A percentile compares a stretch with the other conserved stretches of the same genome.
phyloP scores from a whole-genome alignment of 106 monocot species.

The Amphibolis antarctica region DNA sequence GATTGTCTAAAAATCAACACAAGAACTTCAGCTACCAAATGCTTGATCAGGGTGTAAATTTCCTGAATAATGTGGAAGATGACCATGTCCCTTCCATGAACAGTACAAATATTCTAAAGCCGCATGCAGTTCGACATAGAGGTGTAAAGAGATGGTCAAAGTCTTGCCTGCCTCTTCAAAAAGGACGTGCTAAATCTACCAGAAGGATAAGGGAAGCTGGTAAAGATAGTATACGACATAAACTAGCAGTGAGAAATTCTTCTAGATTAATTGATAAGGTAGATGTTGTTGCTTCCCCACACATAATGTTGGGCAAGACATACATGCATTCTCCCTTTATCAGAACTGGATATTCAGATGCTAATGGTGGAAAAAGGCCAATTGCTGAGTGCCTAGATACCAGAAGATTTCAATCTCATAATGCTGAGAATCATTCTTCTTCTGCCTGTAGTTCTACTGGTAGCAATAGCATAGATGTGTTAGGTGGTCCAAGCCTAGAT shows the following conservation, averaged over 20 bases:
- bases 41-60: neutral
- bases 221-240: neutral
- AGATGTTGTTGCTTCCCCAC: slow-evolving; percentile 24
- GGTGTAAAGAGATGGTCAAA: slow-evolving; percentile 3
- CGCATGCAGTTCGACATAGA: neutral
- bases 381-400: neutral
- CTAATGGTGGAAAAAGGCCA: neutral
- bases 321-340: slow-evolving; percentile 31
- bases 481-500: slow-evolving; percentile 12
- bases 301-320: slow-evolving; percentile 29
- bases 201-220: neutral
- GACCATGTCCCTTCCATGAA: neutral
- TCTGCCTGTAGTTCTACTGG: slow-evolving; percentile 22
- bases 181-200: neutral
- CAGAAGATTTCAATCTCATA: neutral
- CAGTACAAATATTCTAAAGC: neutral
- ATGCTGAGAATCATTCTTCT: slow-evolving; percentile 2
- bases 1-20: neutral
- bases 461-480: slow-evolving; percentile 22
- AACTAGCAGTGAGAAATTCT: neutral
- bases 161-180: neutral
- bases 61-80: neutral
- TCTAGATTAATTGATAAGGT: slow-evolving; percentile 6
- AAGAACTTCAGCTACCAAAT: neutral
- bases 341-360: slow-evolving; percentile 15